Percentiles rank a stretch among this genome's conserved stretches.
These are phyloP conservation scores for Yamadazyma laniorum DNA, from an alignment of 805 yeast genomes.

Conservation along the genomic window DNA sequence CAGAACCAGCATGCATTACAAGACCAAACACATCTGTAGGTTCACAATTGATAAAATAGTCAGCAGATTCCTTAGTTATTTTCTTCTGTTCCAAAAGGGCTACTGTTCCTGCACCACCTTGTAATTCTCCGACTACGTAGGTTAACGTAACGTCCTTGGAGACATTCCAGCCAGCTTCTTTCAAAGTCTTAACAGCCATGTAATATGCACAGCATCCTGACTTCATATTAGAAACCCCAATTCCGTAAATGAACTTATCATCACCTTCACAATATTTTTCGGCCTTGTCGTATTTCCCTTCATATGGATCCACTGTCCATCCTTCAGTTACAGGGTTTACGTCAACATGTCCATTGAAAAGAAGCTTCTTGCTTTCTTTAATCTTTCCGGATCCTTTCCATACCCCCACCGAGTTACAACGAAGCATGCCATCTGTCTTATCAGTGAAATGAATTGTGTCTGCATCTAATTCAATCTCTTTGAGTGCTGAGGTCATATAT, in stretches of 20 bases:
- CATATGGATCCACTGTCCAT: constrained; percentile 31
- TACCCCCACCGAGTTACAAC: constrained; percentile 25
- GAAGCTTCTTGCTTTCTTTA: constrained; percentile 17
- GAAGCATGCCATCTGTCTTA: constrained; percentile 20
- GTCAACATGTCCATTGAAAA: constrained; percentile 31
- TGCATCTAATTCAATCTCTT: constrained; percentile 21
- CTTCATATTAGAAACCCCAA: constrained; percentile 31
- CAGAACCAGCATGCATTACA: constrained; percentile 29
- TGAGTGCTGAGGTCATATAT: constrained; percentile 24
- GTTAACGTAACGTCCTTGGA: constrained; percentile 26
- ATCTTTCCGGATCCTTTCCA: constrained; percentile 25
- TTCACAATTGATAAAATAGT: constrained; percentile 27
- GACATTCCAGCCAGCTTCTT: constrained; percentile 24
- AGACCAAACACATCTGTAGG: constrained; percentile 28
- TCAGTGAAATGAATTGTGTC: constrained; percentile 20
- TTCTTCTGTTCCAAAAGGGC: constrained; percentile 21
- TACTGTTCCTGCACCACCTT: constrained; percentile 30
- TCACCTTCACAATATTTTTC: constrained; percentile 13
- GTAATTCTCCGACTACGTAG: constrained; percentile 18
- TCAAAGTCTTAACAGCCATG: constrained; percentile 28
- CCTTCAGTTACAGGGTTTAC: constrained; percentile 30
- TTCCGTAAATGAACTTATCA: constrained; percentile 25
- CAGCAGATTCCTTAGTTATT: constrained; percentile 24
- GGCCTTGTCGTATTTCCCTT: constrained; percentile 15
- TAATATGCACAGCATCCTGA: constrained; percentile 30